Percentiles rank a stretch among this genome's conserved stretches.
These are phyloP conservation scores for Ophiocordyceps camponoti-rufipedis DNA, from an alignment of 2,329 filamentous ascomycete species.

Conservation along the genomic window DNA sequence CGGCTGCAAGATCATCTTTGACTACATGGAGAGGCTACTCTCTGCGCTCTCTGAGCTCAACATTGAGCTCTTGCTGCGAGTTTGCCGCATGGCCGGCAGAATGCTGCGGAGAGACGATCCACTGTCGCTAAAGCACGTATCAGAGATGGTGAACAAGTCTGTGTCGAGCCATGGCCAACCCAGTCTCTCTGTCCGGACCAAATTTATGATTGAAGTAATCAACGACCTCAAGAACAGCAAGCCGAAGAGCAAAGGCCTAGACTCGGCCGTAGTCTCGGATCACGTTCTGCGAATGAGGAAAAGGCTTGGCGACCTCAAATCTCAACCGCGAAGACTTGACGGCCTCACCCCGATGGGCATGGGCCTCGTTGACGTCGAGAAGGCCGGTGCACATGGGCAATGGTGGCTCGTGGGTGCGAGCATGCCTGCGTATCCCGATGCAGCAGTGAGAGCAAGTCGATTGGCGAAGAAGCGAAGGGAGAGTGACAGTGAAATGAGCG, in stretches of 20 bases:
- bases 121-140: constrained; percentile 73
- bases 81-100: constrained; percentile 66
- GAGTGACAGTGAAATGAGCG: constrained; percentile 10
- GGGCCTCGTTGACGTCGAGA: constrained; percentile 62
- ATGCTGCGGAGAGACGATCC: constrained; percentile 81
- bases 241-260: constrained; percentile 54
- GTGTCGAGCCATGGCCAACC: constrained; percentile 48
- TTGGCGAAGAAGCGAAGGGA: constrained; percentile 5
- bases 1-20: constrained; percentile 68
- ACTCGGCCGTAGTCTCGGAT: constrained; percentile 57
- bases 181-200: constrained; percentile 70
- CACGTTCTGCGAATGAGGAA: constrained; percentile 84
- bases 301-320: constrained; percentile 59
- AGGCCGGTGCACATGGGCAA: constrained; percentile 75
- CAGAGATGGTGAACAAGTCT: constrained; percentile 57
- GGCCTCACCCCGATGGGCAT: constrained; percentile 69
- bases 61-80: constrained; percentile 70
- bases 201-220: constrained; percentile 95
- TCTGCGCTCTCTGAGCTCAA: constrained; percentile 63
- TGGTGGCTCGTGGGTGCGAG: constrained; percentile 99
- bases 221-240: constrained; percentile 90
- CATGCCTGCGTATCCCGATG: constrained; percentile 34
- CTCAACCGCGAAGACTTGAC: constrained; percentile 37
- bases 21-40: constrained; percentile 70
- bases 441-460: constrained; percentile 3